Conservation (phyloP, 139 green algal species). For the Tetratostichococcus sp. region DNA sequence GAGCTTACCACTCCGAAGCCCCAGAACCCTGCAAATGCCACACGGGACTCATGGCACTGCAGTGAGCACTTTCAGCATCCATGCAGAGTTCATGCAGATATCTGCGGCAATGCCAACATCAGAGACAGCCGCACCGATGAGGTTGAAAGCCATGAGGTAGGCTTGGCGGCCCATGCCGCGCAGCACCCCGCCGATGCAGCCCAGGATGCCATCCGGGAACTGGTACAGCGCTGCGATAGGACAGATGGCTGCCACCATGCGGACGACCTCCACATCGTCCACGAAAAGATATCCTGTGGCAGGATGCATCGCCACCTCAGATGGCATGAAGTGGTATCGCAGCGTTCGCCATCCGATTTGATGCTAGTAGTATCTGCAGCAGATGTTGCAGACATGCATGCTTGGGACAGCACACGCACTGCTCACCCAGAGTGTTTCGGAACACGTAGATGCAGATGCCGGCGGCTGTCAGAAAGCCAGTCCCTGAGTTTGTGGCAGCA, state of each 20-base stretch:
- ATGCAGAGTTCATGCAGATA: too few relatives aligned
- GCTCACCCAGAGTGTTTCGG: not conserved
- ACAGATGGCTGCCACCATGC: constrained; percentile 3
- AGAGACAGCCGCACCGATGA: not conserved
- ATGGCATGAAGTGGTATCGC: too few relatives aligned
- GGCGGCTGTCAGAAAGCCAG: not conserved
- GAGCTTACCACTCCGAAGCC: not conserved
- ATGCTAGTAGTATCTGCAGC: too few relatives aligned
- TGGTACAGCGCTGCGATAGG: constrained; percentile 19
- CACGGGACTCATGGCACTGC: too few relatives aligned
- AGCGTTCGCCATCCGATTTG: too few relatives aligned
- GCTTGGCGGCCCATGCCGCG: constrained; percentile 20
- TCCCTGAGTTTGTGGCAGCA: not conserved
- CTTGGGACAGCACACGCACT: not conserved
- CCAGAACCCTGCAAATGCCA: constrained; percentile 14
- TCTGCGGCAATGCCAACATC: too few relatives aligned
- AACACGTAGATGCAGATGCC: constrained; percentile 1
- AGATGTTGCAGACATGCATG: too few relatives aligned
- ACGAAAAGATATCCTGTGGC: constrained; percentile 10
- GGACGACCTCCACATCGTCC: constrained; percentile 4
- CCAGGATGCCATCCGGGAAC: constrained; percentile 15
- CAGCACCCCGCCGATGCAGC: constrained; percentile 5
- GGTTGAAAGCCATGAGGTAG: constrained; percentile 11
- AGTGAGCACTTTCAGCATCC: too few relatives aligned
- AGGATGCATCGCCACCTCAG: too few relatives aligned